These are phyloP conservation scores for Aspergillus ustus DNA, from an alignment of 2,329 filamentous ascomycete species.

Conservation along the genomic window DNA sequence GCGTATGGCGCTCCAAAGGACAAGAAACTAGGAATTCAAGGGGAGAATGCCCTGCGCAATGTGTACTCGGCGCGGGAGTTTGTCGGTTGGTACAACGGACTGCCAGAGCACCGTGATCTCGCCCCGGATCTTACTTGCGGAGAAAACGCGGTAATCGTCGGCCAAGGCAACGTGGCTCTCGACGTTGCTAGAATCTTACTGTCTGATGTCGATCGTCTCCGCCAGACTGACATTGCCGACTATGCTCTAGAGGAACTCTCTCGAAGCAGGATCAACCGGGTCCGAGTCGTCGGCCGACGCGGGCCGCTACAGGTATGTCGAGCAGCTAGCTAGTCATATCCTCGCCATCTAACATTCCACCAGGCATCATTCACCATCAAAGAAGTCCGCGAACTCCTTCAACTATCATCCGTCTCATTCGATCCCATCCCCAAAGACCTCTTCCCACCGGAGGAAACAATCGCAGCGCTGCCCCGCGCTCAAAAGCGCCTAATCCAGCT, in stretches of 20 bases:
- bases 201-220: slow-evolving; percentile 72
- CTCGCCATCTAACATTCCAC: neutral
- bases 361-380: slow-evolving; percentile 91
- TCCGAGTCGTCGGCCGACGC: slow-evolving; percentile 85
- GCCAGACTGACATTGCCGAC: slow-evolving; percentile 86
- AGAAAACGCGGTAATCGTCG: slow-evolving; percentile 85
- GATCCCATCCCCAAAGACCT: slow-evolving; percentile 68
- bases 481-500: slow-evolving; percentile 80
- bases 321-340: neutral
- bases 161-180: slow-evolving; percentile 94
- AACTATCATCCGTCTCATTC: slow-evolving; percentile 73
- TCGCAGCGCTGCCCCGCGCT: slow-evolving; percentile 73
- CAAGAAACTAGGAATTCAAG: slow-evolving; percentile 75
- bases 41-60: slow-evolving; percentile 68
- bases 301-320: slow-evolving; percentile 78
- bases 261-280: slow-evolving; percentile 74
- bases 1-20: slow-evolving; percentile 91
- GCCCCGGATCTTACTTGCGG: slow-evolving; percentile 74
- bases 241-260: slow-evolving; percentile 76
- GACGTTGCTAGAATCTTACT: slow-evolving; percentile 90
- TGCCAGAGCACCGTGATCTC: slow-evolving; percentile 77
- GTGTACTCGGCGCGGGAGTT: slow-evolving; percentile 91
- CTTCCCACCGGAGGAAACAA: slow-evolving; percentile 64
- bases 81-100: slow-evolving; percentile 97
- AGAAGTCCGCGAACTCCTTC: slow-evolving; percentile 85